These are phyloP conservation scores for Pythium vanterpoolii DNA, from an alignment of 352 stramenopile genomes.

Conservation along the genomic window DNA sequence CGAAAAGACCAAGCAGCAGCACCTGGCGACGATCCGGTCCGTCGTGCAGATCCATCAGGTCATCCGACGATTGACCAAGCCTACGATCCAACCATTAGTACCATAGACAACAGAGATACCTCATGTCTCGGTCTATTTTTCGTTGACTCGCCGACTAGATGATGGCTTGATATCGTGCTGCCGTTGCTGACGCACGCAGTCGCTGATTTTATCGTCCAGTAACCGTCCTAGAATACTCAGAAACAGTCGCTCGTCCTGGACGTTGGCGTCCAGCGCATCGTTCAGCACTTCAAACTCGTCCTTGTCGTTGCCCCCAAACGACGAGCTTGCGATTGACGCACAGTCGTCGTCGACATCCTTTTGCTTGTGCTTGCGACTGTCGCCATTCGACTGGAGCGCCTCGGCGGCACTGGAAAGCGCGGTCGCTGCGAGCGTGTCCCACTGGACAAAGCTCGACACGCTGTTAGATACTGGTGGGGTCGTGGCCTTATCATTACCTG, in stretches of 20 bases:
- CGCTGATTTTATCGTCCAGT: slow-evolving; percentile 64
- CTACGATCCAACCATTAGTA: not conserved
- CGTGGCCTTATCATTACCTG: not conserved
- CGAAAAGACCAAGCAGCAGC: slow-evolving; percentile 25
- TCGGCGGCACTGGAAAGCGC: slow-evolving; percentile 48
- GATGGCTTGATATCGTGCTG: not conserved
- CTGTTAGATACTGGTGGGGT: slow-evolving; percentile 8
- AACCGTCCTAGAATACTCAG: slow-evolving; percentile 55
- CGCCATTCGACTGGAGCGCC: not conserved
- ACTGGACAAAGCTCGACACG: slow-evolving; percentile 32
- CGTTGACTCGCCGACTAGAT: slow-evolving; percentile 1
- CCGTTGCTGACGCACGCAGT: slow-evolving; percentile 17
- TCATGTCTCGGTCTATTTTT: slow-evolving; percentile 10
- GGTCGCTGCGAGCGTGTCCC: slow-evolving; percentile 57
- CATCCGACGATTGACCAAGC: slow-evolving; percentile 19
- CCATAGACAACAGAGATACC: not conserved
- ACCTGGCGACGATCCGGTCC: slow-evolving; percentile 26
- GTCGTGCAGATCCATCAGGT: slow-evolving; percentile 34
- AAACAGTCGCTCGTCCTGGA: slow-evolving; percentile 76
- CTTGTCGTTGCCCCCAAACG: slow-evolving; percentile 42
- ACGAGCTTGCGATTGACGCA: slow-evolving; percentile 23
- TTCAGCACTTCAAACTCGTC: slow-evolving; percentile 80
- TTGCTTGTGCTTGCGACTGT: slow-evolving; percentile 18
- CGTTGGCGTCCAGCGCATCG: slow-evolving; percentile 49
- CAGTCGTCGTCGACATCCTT: slow-evolving; percentile 18